These are phyloP conservation scores for Erodium maritimum DNA, from an alignment of 345 rosid genomes.

Conservation along the genomic window DNA sequence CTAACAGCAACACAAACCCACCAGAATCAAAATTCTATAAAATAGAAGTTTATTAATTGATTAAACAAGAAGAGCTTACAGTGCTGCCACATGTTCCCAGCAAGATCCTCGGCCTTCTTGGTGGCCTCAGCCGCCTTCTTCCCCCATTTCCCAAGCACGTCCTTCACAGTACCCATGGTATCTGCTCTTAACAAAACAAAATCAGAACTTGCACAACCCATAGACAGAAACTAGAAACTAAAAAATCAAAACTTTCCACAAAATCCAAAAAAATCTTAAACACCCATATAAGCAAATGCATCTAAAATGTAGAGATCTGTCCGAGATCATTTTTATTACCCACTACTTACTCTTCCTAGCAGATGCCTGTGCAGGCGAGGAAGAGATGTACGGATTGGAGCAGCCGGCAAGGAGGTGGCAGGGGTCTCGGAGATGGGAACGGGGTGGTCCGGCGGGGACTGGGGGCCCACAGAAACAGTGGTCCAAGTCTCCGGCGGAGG, in stretches of 20 bases:
- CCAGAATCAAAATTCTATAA: background rate
- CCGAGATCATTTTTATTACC: background rate
- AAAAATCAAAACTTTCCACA: background rate
- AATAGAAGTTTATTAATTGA: background rate
- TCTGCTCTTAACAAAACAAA: conserved; percentile 22
- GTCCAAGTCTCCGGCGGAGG: conserved; percentile 42
- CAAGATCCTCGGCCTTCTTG: conserved; percentile 87
- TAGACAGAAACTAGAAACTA: background rate
- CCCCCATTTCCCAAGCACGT: conserved; percentile 72
- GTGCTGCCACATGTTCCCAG: conserved; percentile 88
- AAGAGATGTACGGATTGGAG: conserved; percentile 70
- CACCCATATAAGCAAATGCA: background rate
- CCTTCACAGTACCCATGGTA: conserved; percentile 75
- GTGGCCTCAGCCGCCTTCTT: conserved; percentile 87
- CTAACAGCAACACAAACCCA: no score
- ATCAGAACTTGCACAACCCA: background rate
- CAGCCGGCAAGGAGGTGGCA: conserved; percentile 76
- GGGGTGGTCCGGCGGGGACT: no score
- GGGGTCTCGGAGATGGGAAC: conserved; percentile 29
- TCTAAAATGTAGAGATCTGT: no score
- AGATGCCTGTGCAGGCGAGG: conserved; percentile 28
- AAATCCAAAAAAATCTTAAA: background rate
- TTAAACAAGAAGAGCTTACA: conserved; percentile 21
- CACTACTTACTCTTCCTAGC: conserved; percentile 41
- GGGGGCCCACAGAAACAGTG: conserved; percentile 14